Base-by-base conservation (phyloP, 305 asterid species). In the Rubia balearica region DNA sequence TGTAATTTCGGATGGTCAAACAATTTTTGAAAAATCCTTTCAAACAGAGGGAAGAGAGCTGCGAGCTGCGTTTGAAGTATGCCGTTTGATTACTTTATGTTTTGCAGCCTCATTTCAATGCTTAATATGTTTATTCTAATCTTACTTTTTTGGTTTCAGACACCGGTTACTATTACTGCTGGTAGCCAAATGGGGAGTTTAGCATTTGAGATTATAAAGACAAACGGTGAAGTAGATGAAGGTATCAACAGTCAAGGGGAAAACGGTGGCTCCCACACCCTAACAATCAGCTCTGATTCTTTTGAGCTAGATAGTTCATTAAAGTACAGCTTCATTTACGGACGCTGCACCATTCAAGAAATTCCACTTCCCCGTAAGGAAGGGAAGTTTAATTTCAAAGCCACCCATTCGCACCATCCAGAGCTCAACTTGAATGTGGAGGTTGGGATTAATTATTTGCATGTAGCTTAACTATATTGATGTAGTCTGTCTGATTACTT, bases 1-100 rank as follows among this genome's bases (percentile, higher is more conserved):
- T 4, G 27, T 59, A 24, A 21, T 59, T 24, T 59, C 64, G 64
- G 64, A n/a, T 59, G 7, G 8, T 59, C 64, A 59, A 59, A 59
- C 7, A 5, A 59, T 59, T 59, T 59, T 59, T n/a, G 36, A 59
- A 30, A 13, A 59, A 59, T 0, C 16, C 38, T 59, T 59, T 59
- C 64, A 59, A 59, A 59, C 16, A 7, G 63, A 59, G 22, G 33
- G 36, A 59, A 59, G 63, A 59, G 63, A 59, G 63, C 63, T 59
- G 14, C 63, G 63, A 22, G 27, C 63, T 59, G 63, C 63, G 21
- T 59, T 59, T 13, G 36, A 11, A 22, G 63, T 59, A 48, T 13
- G 53, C 36, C 63, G 13, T 30, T 59, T 22, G 27, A 59, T 8
- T 59, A 59, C 12, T 59, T 59, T 24, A 24, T 8, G 63, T 56